These are phyloP conservation scores for Penicillium sp. DNA, from an alignment of 2,329 filamentous ascomycete species.

Conservation along the genomic window DNA sequence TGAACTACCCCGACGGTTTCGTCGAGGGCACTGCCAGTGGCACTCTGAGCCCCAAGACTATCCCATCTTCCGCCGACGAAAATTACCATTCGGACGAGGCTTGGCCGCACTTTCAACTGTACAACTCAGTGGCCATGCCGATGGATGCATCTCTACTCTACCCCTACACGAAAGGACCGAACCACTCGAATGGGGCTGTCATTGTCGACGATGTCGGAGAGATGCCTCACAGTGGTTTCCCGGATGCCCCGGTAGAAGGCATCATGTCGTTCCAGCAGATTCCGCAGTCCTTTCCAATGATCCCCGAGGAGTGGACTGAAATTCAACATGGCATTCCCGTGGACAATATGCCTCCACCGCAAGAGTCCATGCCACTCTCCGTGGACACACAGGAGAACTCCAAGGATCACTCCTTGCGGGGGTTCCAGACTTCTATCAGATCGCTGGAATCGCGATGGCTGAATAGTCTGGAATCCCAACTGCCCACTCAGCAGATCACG, in stretches of 20 bases:
- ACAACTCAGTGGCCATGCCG: slow-evolving; percentile 35
- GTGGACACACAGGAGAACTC: slow-evolving; percentile 23
- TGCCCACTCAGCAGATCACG: slow-evolving; percentile 30
- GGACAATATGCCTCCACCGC: slow-evolving; percentile 16
- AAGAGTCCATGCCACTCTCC: slow-evolving; percentile 15
- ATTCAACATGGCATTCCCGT: slow-evolving; percentile 15
- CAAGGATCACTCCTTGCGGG: slow-evolving; percentile 22
- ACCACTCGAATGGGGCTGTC: slow-evolving; percentile 29
- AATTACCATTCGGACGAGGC: slow-evolving; percentile 39
- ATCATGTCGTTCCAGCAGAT: slow-evolving; percentile 33
- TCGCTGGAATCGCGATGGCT: slow-evolving; percentile 37
- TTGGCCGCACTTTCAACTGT: slow-evolving; percentile 39
- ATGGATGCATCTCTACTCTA: slow-evolving; percentile 34
- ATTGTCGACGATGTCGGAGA: slow-evolving; percentile 39
- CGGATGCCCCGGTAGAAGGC: slow-evolving; percentile 31
- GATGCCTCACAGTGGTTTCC: slow-evolving; percentile 27
- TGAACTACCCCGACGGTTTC: slow-evolving; percentile 30
- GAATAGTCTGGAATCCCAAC: slow-evolving; percentile 33
- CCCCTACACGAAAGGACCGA: slow-evolving; percentile 33
- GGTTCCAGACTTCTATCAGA: slow-evolving; percentile 28
- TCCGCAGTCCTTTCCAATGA: slow-evolving; percentile 30
- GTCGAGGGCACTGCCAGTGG: slow-evolving; percentile 34
- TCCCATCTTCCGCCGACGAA: slow-evolving; percentile 39
- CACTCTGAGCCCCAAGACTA: slow-evolving; percentile 38
- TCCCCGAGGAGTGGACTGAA: slow-evolving; percentile 30